A percentile compares a stretch with the other conserved stretches of the same genome.
Conservation (phyloP, 208 protist genomes). For the Crithidia mellificae region DNA sequence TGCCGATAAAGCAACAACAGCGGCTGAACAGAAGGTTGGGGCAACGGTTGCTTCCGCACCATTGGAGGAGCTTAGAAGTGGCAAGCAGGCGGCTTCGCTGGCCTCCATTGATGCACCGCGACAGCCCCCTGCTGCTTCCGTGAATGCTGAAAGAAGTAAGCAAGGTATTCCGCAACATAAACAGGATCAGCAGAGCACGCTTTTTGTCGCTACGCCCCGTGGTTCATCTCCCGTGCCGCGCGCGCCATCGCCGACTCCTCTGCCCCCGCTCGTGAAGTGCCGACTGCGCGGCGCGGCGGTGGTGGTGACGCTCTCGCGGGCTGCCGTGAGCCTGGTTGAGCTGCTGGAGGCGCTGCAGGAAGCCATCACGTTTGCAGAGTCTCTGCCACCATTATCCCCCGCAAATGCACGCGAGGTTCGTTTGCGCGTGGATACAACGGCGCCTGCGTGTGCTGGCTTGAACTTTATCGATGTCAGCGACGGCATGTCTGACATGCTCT, state of each 20-base stretch:
- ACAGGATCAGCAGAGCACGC: no score
- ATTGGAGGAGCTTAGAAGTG: no score
- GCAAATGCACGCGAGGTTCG: conserved; percentile 15
- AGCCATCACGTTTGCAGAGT: conserved; percentile 29
- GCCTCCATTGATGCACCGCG: no score
- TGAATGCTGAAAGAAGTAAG: no score
- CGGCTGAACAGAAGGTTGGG: no score
- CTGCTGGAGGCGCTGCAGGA: conserved; percentile 33
- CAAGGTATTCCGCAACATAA: no score
- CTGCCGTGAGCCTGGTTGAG: neutral
- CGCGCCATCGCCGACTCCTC: neutral
- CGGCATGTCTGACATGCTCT: neutral
- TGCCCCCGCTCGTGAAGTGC: conserved; percentile 18
- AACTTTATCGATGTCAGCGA: conserved; percentile 10
- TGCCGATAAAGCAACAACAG: no score
- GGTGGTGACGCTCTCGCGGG: conserved; percentile 14
- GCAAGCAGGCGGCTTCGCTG: no score
- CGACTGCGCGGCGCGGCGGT: conserved; percentile 22
- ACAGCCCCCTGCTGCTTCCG: no score
- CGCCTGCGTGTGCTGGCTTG: neutral
- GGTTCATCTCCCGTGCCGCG: no score
- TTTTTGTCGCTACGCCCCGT: no score
- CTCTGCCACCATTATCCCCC: conserved; percentile 7
- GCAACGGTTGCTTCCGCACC: no score
- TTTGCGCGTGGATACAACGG: conserved; percentile 9